Conservation (phyloP, 169 alveolate species). For the Nephromyces sp. region DNA sequence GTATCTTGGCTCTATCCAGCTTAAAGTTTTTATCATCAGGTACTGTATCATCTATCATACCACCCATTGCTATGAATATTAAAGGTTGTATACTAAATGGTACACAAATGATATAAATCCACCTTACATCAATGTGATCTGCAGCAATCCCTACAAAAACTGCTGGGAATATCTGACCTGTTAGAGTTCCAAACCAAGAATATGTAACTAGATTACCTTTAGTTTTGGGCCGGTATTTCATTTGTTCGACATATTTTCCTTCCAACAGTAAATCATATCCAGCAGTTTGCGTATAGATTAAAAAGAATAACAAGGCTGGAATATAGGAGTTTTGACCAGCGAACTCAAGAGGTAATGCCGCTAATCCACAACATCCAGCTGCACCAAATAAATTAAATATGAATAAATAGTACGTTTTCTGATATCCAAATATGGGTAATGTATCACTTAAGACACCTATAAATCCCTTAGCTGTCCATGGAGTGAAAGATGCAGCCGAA, state of each 20-base stretch:
- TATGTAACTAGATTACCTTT: background rate
- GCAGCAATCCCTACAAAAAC: constrained; percentile 2
- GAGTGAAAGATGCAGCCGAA: too few relatives aligned
- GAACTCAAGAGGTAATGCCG: background rate
- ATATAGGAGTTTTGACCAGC: constrained; percentile 1
- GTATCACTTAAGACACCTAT: constrained; percentile 3
- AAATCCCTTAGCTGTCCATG: too few relatives aligned
- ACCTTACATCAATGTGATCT: background rate
- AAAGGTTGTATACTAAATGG: constrained; percentile 1
- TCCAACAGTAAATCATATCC: constrained; percentile 13
- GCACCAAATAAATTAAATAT: background rate
- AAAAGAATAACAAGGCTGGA: background rate
- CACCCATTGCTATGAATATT: too few relatives aligned
- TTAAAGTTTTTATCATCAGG: too few relatives aligned
- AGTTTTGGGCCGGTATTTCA: background rate
- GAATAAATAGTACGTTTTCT: constrained; percentile 6
- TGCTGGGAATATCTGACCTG: background rate
- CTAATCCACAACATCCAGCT: background rate
- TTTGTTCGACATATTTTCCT: background rate
- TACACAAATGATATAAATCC: constrained; percentile 3
- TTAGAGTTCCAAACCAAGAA: background rate
- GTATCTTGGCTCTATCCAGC: too few relatives aligned
- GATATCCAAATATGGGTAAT: constrained; percentile 5
- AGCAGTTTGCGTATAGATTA: constrained; percentile 1
- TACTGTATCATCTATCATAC: too few relatives aligned